Base-by-base conservation (phyloP, 2,329 filamentous ascomycete genomes). In the Trichophyton equinum region DNA sequence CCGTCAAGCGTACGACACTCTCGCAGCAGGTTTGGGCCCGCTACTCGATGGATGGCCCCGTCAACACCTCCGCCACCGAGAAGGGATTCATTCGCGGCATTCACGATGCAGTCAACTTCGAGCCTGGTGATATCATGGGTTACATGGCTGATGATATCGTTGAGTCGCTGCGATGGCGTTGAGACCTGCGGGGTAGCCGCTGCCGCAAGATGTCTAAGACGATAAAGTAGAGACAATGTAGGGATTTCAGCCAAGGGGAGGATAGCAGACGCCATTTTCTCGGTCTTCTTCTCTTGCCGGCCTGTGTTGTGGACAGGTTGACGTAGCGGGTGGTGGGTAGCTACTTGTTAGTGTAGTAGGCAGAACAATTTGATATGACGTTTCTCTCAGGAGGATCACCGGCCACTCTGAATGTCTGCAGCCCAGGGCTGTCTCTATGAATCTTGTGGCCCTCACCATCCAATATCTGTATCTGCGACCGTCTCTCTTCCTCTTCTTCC, bases 1-100 rank as follows among this genome's bases (percentile, higher is more conserved):
- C 90, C 88, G 56, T 79, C 71, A 1, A 96, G 79, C 0, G 72
- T 80, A n/a, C 76, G 73, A 73, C 92, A 96, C 76, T 94, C 92
- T 7, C 77, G 69, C 20, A 85, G 65, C 0, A 97, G 82, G 0
- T 73, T 73, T 0, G 76, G 81, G 0, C 94, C 94, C 0, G 94
- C 92, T 46, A 87, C 90, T 33, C 81, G 74, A 72, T 97, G 94
- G 67, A 97, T 96, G 30, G 91, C 88, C 46, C 87, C 88, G 69
- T 91, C 87, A 15, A 97, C 91, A 40, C 94, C 94, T n/a, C 91
- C 90, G 59, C 94, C 94, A 60, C 91, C 91, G 0, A 88, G 79
- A 0, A 97, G 82, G 1, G 80, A 81, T 8, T 74, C 75, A 73
- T 97, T 97, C 51, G 94, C 92, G 0, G 94, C 92, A 72, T 97